Percentiles rank a stretch among this genome's conserved stretches.
These are phyloP conservation scores for Trifolium fragiferum DNA, from an alignment of 306 rosid genomes.

Conservation along the genomic window DNA sequence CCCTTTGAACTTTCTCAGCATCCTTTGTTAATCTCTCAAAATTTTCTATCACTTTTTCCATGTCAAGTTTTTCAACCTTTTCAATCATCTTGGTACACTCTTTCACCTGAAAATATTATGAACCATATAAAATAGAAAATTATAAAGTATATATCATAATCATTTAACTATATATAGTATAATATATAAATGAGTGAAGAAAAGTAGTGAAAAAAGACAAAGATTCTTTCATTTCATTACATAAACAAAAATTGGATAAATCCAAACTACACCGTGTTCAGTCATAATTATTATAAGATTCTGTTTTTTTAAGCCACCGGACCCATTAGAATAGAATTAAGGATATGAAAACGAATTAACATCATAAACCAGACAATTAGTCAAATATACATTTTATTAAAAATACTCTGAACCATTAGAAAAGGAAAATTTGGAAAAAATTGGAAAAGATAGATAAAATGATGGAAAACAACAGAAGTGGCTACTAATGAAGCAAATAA, in stretches of 20 bases:
- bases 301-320: slow-evolving; percentile 8
- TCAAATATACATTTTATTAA: slow-evolving; percentile 21
- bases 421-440: slow-evolving; percentile 5
- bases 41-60: slow-evolving; percentile 69
- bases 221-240: neutral
- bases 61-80: slow-evolving; percentile 63
- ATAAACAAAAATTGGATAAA: neutral
- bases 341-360: neutral
- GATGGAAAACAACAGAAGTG: slow-evolving; percentile 34
- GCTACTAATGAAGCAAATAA: slow-evolving; percentile 17
- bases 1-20: slow-evolving; percentile 76
- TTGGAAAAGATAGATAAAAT: slow-evolving; percentile 15
- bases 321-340: slow-evolving; percentile 3
- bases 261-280: slow-evolving; percentile 25
- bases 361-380: slow-evolving; percentile 35
- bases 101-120: slow-evolving; percentile 24
- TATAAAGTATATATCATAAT: too few species aligned
- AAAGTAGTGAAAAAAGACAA: slow-evolving; percentile 6
- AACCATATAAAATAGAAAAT: neutral
- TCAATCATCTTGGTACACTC: slow-evolving; percentile 63
- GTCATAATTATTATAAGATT: neutral
- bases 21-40: slow-evolving; percentile 78
- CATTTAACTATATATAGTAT: neutral
- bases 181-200: neutral
- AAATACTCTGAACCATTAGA: slow-evolving; percentile 33